Conservation (phyloP, 202 grass and related monocot species). For the Setaria viridis region DNA sequence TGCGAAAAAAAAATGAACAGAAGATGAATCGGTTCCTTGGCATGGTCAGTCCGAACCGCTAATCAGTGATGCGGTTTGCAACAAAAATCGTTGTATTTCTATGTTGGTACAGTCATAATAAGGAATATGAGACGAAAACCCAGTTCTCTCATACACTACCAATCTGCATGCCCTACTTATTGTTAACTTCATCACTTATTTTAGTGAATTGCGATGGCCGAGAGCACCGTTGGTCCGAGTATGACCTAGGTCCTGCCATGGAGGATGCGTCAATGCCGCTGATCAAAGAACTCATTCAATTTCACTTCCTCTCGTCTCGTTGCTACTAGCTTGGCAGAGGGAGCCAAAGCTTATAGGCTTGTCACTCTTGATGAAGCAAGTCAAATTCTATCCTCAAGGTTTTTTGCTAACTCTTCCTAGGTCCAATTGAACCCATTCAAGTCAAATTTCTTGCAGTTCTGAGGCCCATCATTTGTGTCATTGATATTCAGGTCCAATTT, state of each 20-base stretch:
- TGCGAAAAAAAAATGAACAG: background rate
- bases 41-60: background rate
- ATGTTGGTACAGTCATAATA: slow-evolving; percentile 43
- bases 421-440: slow-evolving; percentile 92
- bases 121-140: slow-evolving; percentile 38
- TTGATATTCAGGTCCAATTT: slow-evolving; percentile 86
- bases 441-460: slow-evolving; percentile 77
- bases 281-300: slow-evolving; percentile 8
- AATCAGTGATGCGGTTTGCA: slow-evolving; percentile 11
- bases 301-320: slow-evolving; percentile 12
- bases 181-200: slow-evolving; percentile 55
- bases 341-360: background rate
- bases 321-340: background rate
- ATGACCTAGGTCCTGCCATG: slow-evolving; percentile 17
- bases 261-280: slow-evolving; percentile 7
- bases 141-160: slow-evolving; percentile 37
- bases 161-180: slow-evolving; percentile 45
- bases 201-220: slow-evolving; percentile 33
- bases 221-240: background rate
- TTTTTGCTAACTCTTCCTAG: slow-evolving; percentile 38
- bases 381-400: background rate
- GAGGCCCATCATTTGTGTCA: slow-evolving; percentile 55
- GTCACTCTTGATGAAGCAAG: slow-evolving; percentile 20
- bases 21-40: background rate
- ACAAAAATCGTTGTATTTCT: slow-evolving; percentile 52